Base-by-base conservation (phyloP, 495 filamentous ascomycete genomes). In the Talaromyces liani region DNA sequence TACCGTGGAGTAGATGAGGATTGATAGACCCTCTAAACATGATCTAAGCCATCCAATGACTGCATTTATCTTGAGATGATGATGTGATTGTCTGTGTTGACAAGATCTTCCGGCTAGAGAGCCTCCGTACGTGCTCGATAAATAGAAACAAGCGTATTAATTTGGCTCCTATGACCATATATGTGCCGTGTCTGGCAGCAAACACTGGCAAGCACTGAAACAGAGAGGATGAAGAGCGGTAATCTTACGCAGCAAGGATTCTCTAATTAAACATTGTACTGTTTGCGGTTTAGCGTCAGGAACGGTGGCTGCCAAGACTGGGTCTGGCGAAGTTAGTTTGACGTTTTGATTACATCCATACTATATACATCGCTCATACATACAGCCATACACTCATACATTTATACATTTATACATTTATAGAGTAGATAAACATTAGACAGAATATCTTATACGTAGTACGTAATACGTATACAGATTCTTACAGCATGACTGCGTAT, bases 251-350 rank as follows among this genome's bases (percentile, higher is more conserved):
- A 16, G 57, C 29, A 31, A 31, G 57, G 29, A 27, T 33, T 34
- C n/a, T 60, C 31, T 36, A 60, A 60, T 60, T 60, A 62, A 62
- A 62, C 60, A 62, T 51, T 22, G 33, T 53, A 16, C 60, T n/a
- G 25, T 10, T 33, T 62, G 5, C 20, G 60, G 60, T 29, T 34
- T 53, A 62, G 60, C 29, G 60, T 12, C 60, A 61, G 58, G 58
- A 31, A 61, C 58, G 9, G 41, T 61, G 18, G 41, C 27, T 54
- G 45, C 56, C 56, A 58, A 58, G 56, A 20, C 27, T 36, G 56
- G 56, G 27, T 56, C 56, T 36, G 36, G 36, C 18, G 16, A 20
- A 49, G n/a, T 49, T 49, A 49, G 45, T 9, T 41, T 55, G 24
- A 58, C 27, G 18, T 58, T 20, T 36, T 20, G 7, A 33, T 16